These are phyloP conservation scores for Stephania japonica DNA, from an alignment of 164 flowering plant genomes.

Conservation along the genomic window DNA sequence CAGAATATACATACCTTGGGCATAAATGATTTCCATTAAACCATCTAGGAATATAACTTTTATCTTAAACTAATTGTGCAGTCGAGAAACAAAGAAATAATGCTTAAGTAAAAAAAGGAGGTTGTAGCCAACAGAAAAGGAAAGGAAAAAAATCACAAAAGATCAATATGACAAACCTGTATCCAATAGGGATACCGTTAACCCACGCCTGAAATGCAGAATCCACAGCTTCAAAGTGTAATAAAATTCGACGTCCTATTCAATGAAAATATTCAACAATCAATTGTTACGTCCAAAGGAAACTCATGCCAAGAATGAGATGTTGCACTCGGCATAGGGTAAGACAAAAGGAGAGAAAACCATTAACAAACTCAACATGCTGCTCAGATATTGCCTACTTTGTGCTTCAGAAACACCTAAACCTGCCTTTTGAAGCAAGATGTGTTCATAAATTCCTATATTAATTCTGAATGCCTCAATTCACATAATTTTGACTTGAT, in stretches of 20 bases:
- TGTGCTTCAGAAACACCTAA: neutral
- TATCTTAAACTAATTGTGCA: no score
- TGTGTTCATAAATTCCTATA: no score
- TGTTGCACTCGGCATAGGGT: neutral
- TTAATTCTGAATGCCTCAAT: no score
- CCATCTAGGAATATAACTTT: no score
- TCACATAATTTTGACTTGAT: no score
- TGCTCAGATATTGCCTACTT: neutral
- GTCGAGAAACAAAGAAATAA: no score
- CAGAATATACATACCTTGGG: no score
- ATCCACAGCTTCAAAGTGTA: conserved; percentile 98
- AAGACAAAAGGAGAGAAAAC: neutral
- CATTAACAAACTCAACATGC: neutral
- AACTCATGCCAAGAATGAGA: neutral
- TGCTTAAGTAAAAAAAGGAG: no score
- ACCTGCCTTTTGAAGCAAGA: no score
- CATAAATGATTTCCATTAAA: no score
- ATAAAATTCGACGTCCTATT: conserved; percentile 76
- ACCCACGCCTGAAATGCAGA: conserved; percentile 92
- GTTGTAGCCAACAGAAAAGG: neutral
- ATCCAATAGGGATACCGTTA: conserved; percentile 81
- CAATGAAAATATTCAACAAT: conserved; percentile 8
- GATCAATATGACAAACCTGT: conserved; percentile 48
- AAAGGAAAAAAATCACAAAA: neutral
- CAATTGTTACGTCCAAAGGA: neutral